phyloP scores from a whole-genome alignment of 441 rosid genomes.

The Manihot esculenta region DNA sequence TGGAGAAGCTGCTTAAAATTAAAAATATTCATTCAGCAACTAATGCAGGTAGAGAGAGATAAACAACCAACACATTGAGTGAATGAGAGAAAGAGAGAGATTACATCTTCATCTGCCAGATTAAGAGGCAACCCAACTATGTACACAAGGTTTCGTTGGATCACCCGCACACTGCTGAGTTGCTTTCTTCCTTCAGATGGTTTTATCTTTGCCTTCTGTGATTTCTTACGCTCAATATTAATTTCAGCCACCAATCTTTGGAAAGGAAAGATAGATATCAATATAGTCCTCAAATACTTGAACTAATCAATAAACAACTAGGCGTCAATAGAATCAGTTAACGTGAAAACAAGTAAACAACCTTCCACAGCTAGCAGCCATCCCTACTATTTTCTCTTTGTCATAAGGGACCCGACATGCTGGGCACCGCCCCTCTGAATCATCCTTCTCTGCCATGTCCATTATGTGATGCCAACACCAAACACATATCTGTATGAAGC shows the following conservation, averaged over 20 bases:
- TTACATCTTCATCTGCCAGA: slow-evolving; percentile 45
- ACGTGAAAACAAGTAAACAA: slow-evolving; percentile 20
- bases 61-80: background rate
- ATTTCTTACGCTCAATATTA: slow-evolving; percentile 38
- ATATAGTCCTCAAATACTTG: background rate
- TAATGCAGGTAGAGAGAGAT: background rate
- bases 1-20: slow-evolving; percentile 48
- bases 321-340: background rate
- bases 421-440: slow-evolving; percentile 49
- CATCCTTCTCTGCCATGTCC: slow-evolving; percentile 61
- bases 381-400: slow-evolving; percentile 56
- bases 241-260: slow-evolving; percentile 44
- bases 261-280: background rate
- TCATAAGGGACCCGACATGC: slow-evolving; percentile 52
- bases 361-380: slow-evolving; percentile 47
- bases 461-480: slow-evolving; percentile 62
- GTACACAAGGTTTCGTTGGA: slow-evolving; percentile 52
- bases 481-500: slow-evolving; percentile 39
- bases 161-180: slow-evolving; percentile 48
- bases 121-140: slow-evolving; percentile 45
- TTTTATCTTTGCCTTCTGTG: slow-evolving; percentile 41
- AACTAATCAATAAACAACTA: too few relatives aligned
- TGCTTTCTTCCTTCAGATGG: slow-evolving; percentile 48
- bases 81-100: background rate
- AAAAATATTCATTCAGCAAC: slow-evolving; percentile 4